phyloP scores from a whole-genome alignment of 169 alveolate species.

The Plasmodium gaboni region DNA sequence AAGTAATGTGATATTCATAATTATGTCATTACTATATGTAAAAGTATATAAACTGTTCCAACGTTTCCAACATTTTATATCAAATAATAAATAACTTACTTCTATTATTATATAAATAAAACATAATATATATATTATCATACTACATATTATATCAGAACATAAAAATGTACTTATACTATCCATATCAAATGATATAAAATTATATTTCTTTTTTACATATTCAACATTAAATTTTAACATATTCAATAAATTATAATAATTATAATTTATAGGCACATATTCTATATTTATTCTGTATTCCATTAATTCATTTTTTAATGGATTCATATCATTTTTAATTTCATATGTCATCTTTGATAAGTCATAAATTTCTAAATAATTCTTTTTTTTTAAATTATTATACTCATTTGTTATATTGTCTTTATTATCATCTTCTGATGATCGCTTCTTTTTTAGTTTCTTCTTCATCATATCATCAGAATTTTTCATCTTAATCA shows the following conservation, averaged over 20 bases:
- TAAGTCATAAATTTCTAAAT: too few species aligned
- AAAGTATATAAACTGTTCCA: conserved; percentile 14
- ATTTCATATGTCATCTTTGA: too few species aligned
- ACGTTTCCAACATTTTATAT: conserved; percentile 16
- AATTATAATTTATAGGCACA: conserved; percentile 35
- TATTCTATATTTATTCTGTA: conserved; percentile 15
- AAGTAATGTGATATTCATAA: conserved; percentile 7
- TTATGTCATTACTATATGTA: not conserved
- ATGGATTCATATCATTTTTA: too few species aligned
- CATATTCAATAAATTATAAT: conserved; percentile 19
- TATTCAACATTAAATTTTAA: conserved; percentile 22
- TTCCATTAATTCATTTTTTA: too few species aligned
- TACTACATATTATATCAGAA: conserved; percentile 1
- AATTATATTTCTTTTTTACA: conserved; percentile 28
- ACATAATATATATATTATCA: conserved; percentile 21
- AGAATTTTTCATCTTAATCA: conserved; percentile 5
- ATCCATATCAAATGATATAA: conserved; percentile 28
- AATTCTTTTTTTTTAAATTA: not conserved
- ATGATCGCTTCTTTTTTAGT: not conserved
- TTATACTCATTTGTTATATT: not conserved
- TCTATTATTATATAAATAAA: conserved; percentile 21
- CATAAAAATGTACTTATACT: conserved; percentile 17
- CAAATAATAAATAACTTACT: conserved; percentile 6
- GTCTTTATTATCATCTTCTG: not conserved
- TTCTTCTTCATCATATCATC: not conserved